Evolutionary conservation across 2,329 filamentous ascomycete species (phyloP).

Genomic region (Apiospora hydei): DNA sequence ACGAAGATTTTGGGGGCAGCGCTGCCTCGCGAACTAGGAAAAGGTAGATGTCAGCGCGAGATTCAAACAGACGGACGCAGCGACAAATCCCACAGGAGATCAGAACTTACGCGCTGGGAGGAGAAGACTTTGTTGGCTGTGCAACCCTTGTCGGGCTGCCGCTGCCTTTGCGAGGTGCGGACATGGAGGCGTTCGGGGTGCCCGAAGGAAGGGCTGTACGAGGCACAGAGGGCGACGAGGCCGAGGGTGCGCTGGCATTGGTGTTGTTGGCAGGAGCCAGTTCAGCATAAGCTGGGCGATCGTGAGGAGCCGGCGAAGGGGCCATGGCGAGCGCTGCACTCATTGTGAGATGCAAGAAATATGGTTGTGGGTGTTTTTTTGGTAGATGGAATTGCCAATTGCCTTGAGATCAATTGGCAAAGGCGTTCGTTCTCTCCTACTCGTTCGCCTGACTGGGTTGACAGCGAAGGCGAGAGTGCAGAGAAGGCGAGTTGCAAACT

Average conservation of each 20-base stretch:
- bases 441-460: not conserved
- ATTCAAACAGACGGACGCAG: not conserved
- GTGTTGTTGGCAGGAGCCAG: constrained; percentile 55
- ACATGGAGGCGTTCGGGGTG: constrained; percentile 48
- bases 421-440: not conserved
- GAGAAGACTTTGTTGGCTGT: constrained; percentile 60
- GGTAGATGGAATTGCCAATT: constrained; percentile 7
- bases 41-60: not conserved
- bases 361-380: not conserved
- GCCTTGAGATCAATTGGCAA: constrained; percentile 10
- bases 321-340: constrained; percentile 74
- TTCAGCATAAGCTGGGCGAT: constrained; percentile 60
- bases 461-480: constrained; percentile 2
- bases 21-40: constrained; percentile 6
- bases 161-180: constrained; percentile 58
- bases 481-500: constrained; percentile 8
- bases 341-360: constrained; percentile 55
- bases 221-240: constrained; percentile 54
- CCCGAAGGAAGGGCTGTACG: constrained; percentile 49
- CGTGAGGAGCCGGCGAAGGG: constrained; percentile 71
- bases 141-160: constrained; percentile 57
- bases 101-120: constrained; percentile 64
- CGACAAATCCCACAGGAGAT: not conserved
- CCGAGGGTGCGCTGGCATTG: constrained; percentile 42
- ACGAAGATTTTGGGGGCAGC: constrained; percentile 80